Conservation (phyloP, 2,329 filamentous ascomycete genomes). For the Paraphaeosphaeria sporulosa region DNA sequence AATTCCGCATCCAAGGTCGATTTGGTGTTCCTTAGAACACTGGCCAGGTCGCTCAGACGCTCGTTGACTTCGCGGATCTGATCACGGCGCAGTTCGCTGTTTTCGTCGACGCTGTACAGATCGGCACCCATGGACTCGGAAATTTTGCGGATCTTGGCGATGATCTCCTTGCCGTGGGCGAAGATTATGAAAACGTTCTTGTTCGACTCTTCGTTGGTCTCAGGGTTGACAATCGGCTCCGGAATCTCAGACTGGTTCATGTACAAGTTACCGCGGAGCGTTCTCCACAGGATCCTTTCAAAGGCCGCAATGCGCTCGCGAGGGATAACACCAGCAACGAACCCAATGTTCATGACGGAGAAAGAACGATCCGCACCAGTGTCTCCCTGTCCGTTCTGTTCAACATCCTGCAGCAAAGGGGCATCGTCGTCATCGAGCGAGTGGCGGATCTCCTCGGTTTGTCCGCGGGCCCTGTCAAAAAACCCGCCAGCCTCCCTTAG, state of each 20-base stretch:
- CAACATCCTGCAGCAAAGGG: constrained; percentile 89
- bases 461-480: constrained; percentile 94
- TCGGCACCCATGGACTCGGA: constrained; percentile 96
- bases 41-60: constrained; percentile 87
- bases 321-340: constrained; percentile 94
- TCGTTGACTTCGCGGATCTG: constrained; percentile 98
- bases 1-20: constrained; percentile 91
- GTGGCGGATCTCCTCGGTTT: constrained; percentile 93
- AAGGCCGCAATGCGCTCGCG: constrained; percentile 93
- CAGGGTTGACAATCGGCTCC: constrained; percentile 88
- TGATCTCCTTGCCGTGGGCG: constrained; percentile 96
- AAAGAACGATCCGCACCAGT: constrained; percentile 81
- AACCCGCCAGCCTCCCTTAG: constrained; percentile 95
- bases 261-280: constrained; percentile 95
- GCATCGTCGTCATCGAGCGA: constrained; percentile 90
- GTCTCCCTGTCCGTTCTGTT: constrained; percentile 78
- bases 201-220: constrained; percentile 87
- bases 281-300: constrained; percentile 97
- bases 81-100: constrained; percentile 91
- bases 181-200: constrained; percentile 99
- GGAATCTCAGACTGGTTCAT: constrained; percentile 99
- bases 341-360: constrained; percentile 98
- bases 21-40: constrained; percentile 94
- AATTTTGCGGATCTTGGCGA: constrained; percentile 98
- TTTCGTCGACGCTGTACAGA: constrained; percentile 96